Percentiles rank a stretch among this genome's conserved stretches.
Evolutionary conservation across 2,329 filamentous ascomycete genomes (phyloP).

Genomic region (Exutisphaerella laricina): DNA sequence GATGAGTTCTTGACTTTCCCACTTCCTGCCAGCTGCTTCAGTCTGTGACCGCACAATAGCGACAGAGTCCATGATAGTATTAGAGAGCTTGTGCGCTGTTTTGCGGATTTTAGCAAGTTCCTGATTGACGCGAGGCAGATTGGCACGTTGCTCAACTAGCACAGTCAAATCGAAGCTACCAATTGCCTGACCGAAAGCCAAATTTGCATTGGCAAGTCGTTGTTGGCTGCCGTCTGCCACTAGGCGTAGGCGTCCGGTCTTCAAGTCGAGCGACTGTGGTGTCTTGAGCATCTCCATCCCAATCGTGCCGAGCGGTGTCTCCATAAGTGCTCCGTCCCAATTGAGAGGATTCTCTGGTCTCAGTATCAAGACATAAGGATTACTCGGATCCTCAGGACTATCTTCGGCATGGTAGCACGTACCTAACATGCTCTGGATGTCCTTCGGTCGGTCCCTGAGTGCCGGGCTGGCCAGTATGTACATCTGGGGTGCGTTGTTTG

Average conservation of each 20-base stretch:
- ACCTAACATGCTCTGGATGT: constrained; percentile 79
- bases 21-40: constrained; percentile 46
- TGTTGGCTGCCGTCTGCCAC: constrained; percentile 82
- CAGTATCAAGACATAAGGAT: constrained; percentile 81
- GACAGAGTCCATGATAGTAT: constrained; percentile 98
- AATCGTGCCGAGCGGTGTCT: constrained; percentile 34
- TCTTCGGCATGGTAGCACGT: constrained; percentile 69
- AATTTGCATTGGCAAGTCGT: constrained; percentile 71
- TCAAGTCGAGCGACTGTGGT: constrained; percentile 64
- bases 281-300: constrained; percentile 65
- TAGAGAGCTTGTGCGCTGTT: constrained; percentile 92
- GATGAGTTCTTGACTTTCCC: constrained; percentile 90
- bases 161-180: constrained; percentile 82
- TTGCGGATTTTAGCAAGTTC: constrained; percentile 92
- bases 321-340: constrained; percentile 71
- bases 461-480: constrained; percentile 81
- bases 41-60: constrained; percentile 87
- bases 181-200: constrained; percentile 71
- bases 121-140: constrained; percentile 83
- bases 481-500: constrained; percentile 42
- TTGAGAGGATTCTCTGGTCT: constrained; percentile 70
- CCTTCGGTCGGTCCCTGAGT: constrained; percentile 66
- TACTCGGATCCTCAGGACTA: constrained; percentile 63
- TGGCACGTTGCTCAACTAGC: constrained; percentile 85
- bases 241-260: constrained; percentile 77